A percentile compares a stretch with the other conserved stretches of the same genome.
Conservation (phyloP, 805 yeast genomes). For the Blastobotrys attinorum region DNA sequence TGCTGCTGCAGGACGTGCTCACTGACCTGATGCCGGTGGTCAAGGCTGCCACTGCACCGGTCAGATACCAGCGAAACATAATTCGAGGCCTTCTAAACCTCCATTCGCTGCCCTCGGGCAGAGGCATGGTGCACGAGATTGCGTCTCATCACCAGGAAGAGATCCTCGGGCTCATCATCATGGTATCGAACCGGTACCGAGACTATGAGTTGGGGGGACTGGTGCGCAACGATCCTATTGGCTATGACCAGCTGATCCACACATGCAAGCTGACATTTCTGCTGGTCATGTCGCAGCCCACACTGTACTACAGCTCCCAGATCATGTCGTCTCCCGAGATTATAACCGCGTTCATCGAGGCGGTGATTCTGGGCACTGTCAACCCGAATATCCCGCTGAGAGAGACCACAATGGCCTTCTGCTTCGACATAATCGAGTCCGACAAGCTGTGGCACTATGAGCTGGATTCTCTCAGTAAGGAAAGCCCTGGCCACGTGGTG, state of each 20-base stretch:
- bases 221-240: conserved; percentile 1
- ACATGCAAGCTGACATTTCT: conserved; percentile 6
- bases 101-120: conserved; percentile 11
- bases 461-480: background rate
- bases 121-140: conserved; percentile 3
- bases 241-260: conserved; percentile 9
- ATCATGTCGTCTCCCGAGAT: background rate
- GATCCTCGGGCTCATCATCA: conserved; percentile 7
- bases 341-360: background rate
- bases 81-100: conserved; percentile 11
- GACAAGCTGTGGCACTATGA: conserved; percentile 1
- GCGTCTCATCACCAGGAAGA: conserved; percentile 1
- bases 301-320: background rate
- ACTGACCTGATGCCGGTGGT: conserved; percentile 10
- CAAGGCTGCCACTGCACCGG: conserved; percentile 2
- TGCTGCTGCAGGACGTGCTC: conserved; percentile 6
- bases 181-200: conserved; percentile 5
- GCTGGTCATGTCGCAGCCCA: conserved; percentile 5
- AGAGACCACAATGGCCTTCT: conserved; percentile 2
- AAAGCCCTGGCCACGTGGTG: conserved; percentile 10
- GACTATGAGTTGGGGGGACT: conserved; percentile 6
- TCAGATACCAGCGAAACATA: conserved; percentile 10
- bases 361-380: background rate
- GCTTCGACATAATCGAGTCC: background rate
- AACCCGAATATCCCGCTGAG: conserved; percentile 1